Evolutionary conservation across 2,329 filamentous ascomycete genomes (phyloP).

Genomic region (Sporothrix luriei): DNA sequence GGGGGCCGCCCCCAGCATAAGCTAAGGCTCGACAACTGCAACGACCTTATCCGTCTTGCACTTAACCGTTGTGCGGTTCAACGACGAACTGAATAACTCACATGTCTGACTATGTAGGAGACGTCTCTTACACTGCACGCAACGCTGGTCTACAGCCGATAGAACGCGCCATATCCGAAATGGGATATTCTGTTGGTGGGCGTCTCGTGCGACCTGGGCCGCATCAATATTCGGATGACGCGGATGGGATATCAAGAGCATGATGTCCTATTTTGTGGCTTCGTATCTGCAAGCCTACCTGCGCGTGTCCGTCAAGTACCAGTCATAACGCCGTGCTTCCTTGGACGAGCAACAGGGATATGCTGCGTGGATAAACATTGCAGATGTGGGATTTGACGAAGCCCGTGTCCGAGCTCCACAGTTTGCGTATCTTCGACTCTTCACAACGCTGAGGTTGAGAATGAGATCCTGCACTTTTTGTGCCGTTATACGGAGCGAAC

Average conservation of each 20-base stretch:
- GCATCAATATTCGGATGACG: background rate
- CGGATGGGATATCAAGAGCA: background rate
- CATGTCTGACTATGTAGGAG: background rate
- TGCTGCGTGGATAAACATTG: background rate
- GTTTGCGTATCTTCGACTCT: background rate
- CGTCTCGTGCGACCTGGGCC: background rate
- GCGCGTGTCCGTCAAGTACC: background rate
- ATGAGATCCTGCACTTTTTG: background rate
- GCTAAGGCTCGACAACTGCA: background rate
- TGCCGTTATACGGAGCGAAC: background rate
- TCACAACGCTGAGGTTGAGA: background rate
- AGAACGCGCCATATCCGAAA: background rate
- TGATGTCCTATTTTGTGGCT: background rate
- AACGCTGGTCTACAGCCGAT: background rate
- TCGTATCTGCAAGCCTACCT: background rate
- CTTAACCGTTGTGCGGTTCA: background rate
- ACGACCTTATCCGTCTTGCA: background rate
- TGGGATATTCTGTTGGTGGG: background rate
- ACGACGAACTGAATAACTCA: background rate
- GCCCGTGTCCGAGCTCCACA: background rate
- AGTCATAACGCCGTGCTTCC: background rate
- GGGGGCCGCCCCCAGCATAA: background rate
- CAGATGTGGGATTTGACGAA: background rate
- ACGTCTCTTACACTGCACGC: background rate
- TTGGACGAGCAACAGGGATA: background rate